Evolutionary conservation across 495 filamentous ascomycete species (phyloP), one percentile per base, ranked within the genome.

Genomic region (Patellaria atrata): DNA sequence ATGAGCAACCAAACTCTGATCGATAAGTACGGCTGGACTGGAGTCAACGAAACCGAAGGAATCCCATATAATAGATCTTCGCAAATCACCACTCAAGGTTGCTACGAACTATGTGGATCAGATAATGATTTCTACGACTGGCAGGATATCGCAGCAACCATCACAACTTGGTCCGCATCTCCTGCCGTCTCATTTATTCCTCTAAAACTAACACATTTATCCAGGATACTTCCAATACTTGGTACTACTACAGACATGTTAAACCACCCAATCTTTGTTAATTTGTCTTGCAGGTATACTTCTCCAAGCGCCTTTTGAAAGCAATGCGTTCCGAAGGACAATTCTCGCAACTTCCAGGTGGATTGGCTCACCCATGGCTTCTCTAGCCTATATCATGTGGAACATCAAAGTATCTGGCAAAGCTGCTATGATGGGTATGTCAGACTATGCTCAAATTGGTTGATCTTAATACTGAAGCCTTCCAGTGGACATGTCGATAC

Each of bases 131-230:
- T 20, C 9, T 59, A 60, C 41, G 13, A 37, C 1, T 62, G 61
- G 61, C 22, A 29, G 19, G 48, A 56, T 16, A 26, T 45, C 15
- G 39, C 49, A 6, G 37, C 37, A 17, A 64, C 60, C 10, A 58
- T 65, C 16, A 63, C 60, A 12, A 63, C 64, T 7, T 67, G 64
- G 62, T 36, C n/a, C n/a, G n/a, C n/a, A n/a, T n/a, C n/a, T 63
- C 0, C 32, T 65, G 15, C 62, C 64, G 4, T n/a, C n/a, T n/a
- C n/a, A n/a, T n/a, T n/a, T n/a, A n/a, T n/a, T n/a, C n/a, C n/a
- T n/a, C n/a, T n/a, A n/a, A n/a, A n/a, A n/a, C n/a, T n/a, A n/a
- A n/a, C n/a, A n/a, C n/a, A n/a, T n/a, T n/a, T n/a, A n/a, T n/a
- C n/a, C n/a, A n/a, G n/a, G n/a, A n/a, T n/a, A n/a, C n/a, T n/a